These are phyloP conservation scores for Chenopodium quinoa DNA, from an alignment of 148 eudicot genomes.

Conservation along the genomic window DNA sequence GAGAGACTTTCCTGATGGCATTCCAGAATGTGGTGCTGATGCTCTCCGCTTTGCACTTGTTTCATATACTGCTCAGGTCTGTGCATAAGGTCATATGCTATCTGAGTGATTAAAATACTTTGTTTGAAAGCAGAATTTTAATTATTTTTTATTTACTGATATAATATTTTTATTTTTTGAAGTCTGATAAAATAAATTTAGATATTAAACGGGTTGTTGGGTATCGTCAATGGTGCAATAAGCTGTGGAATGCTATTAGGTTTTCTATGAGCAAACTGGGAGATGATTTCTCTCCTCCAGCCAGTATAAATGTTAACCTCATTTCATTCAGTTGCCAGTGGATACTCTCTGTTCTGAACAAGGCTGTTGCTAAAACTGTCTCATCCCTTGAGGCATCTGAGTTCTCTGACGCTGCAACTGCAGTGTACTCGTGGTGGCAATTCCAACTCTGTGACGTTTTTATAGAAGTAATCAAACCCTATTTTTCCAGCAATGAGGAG, in stretches of 20 bases:
- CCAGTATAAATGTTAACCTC: slow-evolving; percentile 36
- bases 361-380: slow-evolving; percentile 64
- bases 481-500: slow-evolving; percentile 50
- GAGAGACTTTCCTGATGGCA: slow-evolving; percentile 86
- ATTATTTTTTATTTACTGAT: slow-evolving; percentile 12
- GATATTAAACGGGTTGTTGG: slow-evolving; percentile 90
- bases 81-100: slow-evolving; percentile 6
- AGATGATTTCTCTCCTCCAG: slow-evolving; percentile 66
- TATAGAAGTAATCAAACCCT: slow-evolving; percentile 86
- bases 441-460: slow-evolving; percentile 85
- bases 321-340: slow-evolving; percentile 90
- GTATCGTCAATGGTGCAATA: slow-evolving; percentile 96
- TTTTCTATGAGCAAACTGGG: slow-evolving; percentile 91
- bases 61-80: slow-evolving; percentile 95
- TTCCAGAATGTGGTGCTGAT: slow-evolving; percentile 95
- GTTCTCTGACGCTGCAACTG: slow-evolving; percentile 86
- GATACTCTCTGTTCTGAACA: slow-evolving; percentile 86
- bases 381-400: slow-evolving; percentile 66
- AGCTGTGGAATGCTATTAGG: slow-evolving; percentile 89
- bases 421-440: slow-evolving; percentile 95
- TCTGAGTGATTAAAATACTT: not conserved
- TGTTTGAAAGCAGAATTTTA: not conserved
- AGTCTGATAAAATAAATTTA: slow-evolving; percentile 93
- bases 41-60: slow-evolving; percentile 94
- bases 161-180: slow-evolving; percentile 21